These are phyloP conservation scores for Xylariaceae sp. DNA, from an alignment of 2,329 filamentous ascomycete genomes.

Conservation along the genomic window DNA sequence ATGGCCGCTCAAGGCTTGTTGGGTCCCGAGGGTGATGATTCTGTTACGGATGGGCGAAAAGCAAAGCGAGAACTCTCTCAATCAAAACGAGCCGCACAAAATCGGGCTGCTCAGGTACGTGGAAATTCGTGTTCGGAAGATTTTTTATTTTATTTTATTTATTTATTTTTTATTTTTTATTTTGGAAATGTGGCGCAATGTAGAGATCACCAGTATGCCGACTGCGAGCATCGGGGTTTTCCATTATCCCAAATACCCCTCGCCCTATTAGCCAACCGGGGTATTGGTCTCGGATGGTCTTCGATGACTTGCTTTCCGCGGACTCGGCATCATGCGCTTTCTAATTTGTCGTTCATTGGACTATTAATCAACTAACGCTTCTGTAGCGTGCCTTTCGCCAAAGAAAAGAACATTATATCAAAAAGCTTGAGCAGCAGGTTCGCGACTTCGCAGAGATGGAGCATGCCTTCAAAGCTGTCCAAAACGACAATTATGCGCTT, in stretches of 20 bases:
- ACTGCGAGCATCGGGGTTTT: too few species aligned
- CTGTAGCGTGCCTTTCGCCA: conserved; percentile 88
- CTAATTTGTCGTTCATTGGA: too few species aligned
- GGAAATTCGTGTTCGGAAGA: conserved; percentile 1
- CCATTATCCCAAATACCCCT: too few species aligned
- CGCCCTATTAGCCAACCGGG: too few species aligned
- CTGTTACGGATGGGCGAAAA: conserved; percentile 57
- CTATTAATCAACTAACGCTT: conserved; percentile 28
- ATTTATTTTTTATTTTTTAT: too few species aligned
- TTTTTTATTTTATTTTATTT: conserved; percentile 2
- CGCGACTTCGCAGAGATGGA: conserved; percentile 74
- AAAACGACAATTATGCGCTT: conserved; percentile 84
- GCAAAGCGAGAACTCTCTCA: conserved; percentile 89
- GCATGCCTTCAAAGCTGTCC: conserved; percentile 72
- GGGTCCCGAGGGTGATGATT: conserved; percentile 30
- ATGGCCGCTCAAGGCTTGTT: conserved; percentile 29
- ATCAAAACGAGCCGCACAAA: conserved; percentile 94
- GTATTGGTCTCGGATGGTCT: too few species aligned
- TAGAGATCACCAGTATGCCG: too few species aligned
- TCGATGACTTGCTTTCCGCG: too few species aligned
- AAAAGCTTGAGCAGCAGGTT: conserved; percentile 92
- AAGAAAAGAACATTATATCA: conserved; percentile 97
- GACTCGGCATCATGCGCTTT: too few species aligned
- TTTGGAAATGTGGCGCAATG: too few species aligned
- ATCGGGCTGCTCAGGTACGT: conserved; percentile 90